These are phyloP conservation scores for Boletus tylopilopsis DNA, from an alignment of 768 basidiomycete genomes.

Conservation along the genomic window DNA sequence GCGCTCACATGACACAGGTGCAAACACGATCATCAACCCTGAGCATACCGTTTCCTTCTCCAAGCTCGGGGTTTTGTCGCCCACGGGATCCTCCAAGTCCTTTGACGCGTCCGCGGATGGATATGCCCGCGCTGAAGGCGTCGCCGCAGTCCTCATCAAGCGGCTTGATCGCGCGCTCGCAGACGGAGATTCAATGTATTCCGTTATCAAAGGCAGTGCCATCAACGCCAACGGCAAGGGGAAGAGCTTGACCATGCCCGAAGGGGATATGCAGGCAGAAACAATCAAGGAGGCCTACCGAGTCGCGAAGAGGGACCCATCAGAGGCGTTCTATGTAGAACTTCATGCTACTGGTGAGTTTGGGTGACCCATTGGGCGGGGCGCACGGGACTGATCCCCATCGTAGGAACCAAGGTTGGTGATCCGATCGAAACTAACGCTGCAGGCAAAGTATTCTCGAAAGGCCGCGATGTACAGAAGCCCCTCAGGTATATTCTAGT, in stretches of 20 bases:
- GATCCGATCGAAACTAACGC: slow-evolving; percentile 51
- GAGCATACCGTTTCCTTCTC: slow-evolving; percentile 27
- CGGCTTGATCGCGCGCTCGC: slow-evolving; percentile 28
- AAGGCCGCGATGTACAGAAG: slow-evolving; percentile 16
- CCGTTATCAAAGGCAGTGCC: slow-evolving; percentile 29
- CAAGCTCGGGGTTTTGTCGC: slow-evolving; percentile 33
- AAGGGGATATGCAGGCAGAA: slow-evolving; percentile 31
- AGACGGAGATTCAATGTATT: slow-evolving; percentile 32
- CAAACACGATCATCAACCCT: slow-evolving; percentile 28
- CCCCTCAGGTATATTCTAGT: slow-evolving; percentile 13
- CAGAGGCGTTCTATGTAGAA: slow-evolving; percentile 47
- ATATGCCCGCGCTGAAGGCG: slow-evolving; percentile 30
- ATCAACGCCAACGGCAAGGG: slow-evolving; percentile 34
- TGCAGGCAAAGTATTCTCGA: slow-evolving; percentile 36
- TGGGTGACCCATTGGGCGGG: background rate
- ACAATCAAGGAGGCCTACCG: slow-evolving; percentile 33
- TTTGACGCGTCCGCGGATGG: slow-evolving; percentile 33
- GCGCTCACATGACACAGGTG: slow-evolving; percentile 12
- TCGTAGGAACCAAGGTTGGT: slow-evolving; percentile 37
- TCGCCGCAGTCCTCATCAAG: slow-evolving; percentile 33
- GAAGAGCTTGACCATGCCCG: slow-evolving; percentile 35
- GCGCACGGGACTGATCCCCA: background rate
- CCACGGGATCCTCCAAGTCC: slow-evolving; percentile 30
- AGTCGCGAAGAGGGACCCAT: slow-evolving; percentile 26
- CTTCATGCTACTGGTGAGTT: slow-evolving; percentile 45